Base-by-base conservation (phyloP, 768 basidiomycete species). In the Termitomyces sp. region DNA sequence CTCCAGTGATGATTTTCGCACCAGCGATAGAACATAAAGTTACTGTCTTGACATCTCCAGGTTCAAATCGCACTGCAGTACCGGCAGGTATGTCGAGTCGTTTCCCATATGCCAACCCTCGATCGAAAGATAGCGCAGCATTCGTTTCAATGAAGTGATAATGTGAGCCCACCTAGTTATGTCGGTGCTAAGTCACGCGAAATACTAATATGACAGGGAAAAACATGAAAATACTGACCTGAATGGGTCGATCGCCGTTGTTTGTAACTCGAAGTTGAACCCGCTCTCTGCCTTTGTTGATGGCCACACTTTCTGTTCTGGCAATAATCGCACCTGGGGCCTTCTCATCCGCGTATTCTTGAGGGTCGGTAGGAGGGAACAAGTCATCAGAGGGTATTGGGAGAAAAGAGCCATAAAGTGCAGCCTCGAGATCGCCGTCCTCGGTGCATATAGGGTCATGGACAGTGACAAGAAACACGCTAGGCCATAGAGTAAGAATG, bases 111-210 rank as follows among this genome's bases (percentile, higher is more conserved):
- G 95, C 85, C 57, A 84, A 79, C 5, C 71, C 73, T 27, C 97
- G 87, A 73, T 98, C 95, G 64, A 98, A 98, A 13, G 78, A 76
- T 9, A 98, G 81, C 0, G 80, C 76, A 4, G 82, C 72, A 74
- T 98, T 99, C 2, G 91, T 89, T 75, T 98, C 96, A 61, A 90
- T 80, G 72, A 99, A 97, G 60, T 89, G 92, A 72, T 95, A 98
- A 69, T 98, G 95, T 0, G 94, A 96, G 3, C 96, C 95, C 56
- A 97, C 82, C 89, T 95, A n/a, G n/a, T n/a, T n/a, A 58, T 18
- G 7, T 27, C 43, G 49, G 60, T 16, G 14, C 16, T 51, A 7
- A 51, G 18, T 22, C 24, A 26, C 34, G 13, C 58, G 44, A 26
- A 54, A 60, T n/a, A 57, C 33, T 53, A 52, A 10, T 36, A 42